These are phyloP conservation scores for Hypericum androsaemum DNA, from an alignment of 345 rosid genomes.

Conservation along the genomic window DNA sequence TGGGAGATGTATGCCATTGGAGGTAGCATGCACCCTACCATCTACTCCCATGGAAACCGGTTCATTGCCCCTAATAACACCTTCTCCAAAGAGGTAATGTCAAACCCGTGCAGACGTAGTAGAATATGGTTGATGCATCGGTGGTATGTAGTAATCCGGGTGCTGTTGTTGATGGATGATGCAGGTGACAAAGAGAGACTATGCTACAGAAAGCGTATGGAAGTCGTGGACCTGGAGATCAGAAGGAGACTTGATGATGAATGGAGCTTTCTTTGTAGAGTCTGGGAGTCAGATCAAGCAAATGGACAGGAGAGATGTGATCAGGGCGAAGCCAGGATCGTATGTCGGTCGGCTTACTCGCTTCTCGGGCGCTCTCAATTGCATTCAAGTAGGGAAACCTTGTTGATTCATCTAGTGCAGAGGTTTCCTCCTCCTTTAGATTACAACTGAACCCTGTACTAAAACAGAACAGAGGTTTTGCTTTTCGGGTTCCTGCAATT, in stretches of 20 bases:
- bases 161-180: too few relatives aligned
- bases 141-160: too few relatives aligned
- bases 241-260: too few relatives aligned
- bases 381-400: slow-evolving; percentile 9
- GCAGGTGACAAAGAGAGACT: too few relatives aligned
- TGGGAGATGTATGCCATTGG: slow-evolving; percentile 55
- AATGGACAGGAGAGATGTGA: slow-evolving; percentile 13
- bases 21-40: slow-evolving; percentile 35
- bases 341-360: slow-evolving; percentile 33
- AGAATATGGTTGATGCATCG: too few relatives aligned
- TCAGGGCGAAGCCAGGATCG: slow-evolving; percentile 40
- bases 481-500: too few relatives aligned
- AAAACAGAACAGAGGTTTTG: too few relatives aligned
- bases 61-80: slow-evolving; percentile 26
- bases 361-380: slow-evolving; percentile 41
- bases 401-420: not conserved
- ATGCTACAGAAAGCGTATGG: too few relatives aligned
- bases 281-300: slow-evolving; percentile 32
- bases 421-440: too few relatives aligned
- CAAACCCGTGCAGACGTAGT: too few relatives aligned
- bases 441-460: too few relatives aligned
- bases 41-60: slow-evolving; percentile 49
- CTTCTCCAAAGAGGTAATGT: slow-evolving; percentile 45
- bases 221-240: too few relatives aligned
- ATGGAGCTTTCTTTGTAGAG: slow-evolving; percentile 25